A percentile compares a stretch with the other conserved stretches of the same genome.
Evolutionary conservation across 495 filamentous ascomycete genomes (phyloP).

Genomic region (Xylaria scruposa): DNA sequence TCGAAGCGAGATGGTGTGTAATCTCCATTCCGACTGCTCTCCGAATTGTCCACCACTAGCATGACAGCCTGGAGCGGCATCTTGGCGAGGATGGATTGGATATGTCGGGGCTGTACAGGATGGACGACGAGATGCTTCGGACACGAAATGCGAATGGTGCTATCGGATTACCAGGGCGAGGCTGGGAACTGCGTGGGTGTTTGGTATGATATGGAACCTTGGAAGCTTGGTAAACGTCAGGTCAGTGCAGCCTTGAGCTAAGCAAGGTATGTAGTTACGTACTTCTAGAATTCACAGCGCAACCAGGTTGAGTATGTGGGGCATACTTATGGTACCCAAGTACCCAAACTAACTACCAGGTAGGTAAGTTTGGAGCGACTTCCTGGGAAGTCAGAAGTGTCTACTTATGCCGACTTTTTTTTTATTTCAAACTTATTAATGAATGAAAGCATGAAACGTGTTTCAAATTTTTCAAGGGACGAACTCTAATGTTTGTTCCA

Average conservation of each 20-base stretch:
- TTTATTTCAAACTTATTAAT: too few species aligned
- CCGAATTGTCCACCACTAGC: slow-evolving; percentile 91
- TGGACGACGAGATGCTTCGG: neutral
- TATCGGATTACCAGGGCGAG: slow-evolving; percentile 1
- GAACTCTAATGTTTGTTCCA: too few species aligned
- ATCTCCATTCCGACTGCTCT: slow-evolving; percentile 96
- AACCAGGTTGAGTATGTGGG: neutral
- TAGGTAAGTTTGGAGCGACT: neutral
- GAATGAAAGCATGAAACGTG: too few species aligned
- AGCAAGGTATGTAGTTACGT: neutral
- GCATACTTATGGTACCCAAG: neutral
- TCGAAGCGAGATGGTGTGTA: slow-evolving; percentile 94
- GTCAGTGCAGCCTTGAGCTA: slow-evolving; percentile 44
- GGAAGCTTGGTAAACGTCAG: slow-evolving; percentile 38
- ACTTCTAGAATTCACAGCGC: neutral
- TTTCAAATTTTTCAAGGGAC: too few species aligned
- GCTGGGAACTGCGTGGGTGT: slow-evolving; percentile 24
- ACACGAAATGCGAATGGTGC: neutral
- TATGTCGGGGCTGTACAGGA: neutral
- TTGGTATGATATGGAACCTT: slow-evolving; percentile 23
- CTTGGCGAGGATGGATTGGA: slow-evolving; percentile 38
- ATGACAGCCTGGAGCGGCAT: slow-evolving; percentile 72
- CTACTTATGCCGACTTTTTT: too few species aligned
- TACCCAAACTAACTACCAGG: too few species aligned
- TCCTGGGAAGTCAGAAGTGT: neutral